These are phyloP conservation scores for Xanthoconium separans DNA, from an alignment of 1,284 basidiomycete species.

Conservation along the genomic window DNA sequence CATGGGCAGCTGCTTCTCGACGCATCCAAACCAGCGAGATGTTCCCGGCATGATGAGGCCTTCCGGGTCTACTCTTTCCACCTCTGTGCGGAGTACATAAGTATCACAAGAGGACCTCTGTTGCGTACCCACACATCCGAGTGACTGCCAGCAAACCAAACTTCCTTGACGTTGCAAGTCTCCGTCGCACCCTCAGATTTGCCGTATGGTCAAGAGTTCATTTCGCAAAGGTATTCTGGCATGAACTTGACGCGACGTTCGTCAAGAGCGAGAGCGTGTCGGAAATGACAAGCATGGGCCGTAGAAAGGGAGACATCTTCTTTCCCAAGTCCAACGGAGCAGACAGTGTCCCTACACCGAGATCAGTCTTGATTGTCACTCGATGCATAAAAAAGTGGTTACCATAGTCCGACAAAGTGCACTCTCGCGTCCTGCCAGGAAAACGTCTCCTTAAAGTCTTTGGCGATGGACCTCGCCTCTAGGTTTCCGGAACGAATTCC, in stretches of 20 bases:
- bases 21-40: slow-evolving; percentile 30
- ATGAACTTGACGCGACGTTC: slow-evolving; percentile 42
- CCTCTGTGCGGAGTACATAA: neutral
- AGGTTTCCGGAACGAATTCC: slow-evolving; percentile 13
- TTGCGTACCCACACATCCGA: slow-evolving; percentile 32
- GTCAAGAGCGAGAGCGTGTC: slow-evolving; percentile 44
- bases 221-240: slow-evolving; percentile 36
- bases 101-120: neutral
- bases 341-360: slow-evolving; percentile 28
- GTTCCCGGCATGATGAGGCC: slow-evolving; percentile 14
- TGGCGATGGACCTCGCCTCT: slow-evolving; percentile 14
- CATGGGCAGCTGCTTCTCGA: slow-evolving; percentile 20
- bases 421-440: slow-evolving; percentile 30
- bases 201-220: no score
- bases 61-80: no score
- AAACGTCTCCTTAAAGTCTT: slow-evolving; percentile 38
- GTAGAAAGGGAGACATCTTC: slow-evolving; percentile 25
- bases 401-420: slow-evolving; percentile 46
- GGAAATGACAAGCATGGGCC: slow-evolving; percentile 34
- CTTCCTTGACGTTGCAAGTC: slow-evolving; percentile 25
- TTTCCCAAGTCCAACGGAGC: slow-evolving; percentile 33
- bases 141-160: slow-evolving; percentile 35
- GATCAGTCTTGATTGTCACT: neutral
- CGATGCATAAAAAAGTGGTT: neutral
- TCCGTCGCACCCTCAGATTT: no score